A percentile compares a stretch with the other conserved stretches of the same genome.
These are phyloP conservation scores for Sporobolomyces pararoseus DNA, from an alignment of 768 basidiomycete genomes.

Conservation along the genomic window DNA sequence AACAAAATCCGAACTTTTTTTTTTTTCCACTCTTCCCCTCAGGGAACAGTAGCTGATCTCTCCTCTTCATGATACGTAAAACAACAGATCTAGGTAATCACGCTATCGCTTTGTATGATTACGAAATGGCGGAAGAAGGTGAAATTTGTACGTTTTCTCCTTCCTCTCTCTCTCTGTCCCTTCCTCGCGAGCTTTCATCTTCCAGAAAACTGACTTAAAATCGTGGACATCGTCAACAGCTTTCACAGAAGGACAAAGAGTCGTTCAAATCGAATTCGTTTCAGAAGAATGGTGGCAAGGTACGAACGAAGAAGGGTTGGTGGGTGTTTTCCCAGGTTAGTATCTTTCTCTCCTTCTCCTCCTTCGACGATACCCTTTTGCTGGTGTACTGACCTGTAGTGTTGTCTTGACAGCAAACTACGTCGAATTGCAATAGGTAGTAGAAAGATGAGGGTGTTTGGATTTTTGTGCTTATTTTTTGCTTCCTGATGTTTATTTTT, in stretches of 20 bases:
- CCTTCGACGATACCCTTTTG: too few species aligned
- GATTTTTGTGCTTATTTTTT: too few species aligned
- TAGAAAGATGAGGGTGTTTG: neutral
- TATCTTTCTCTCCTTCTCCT: too few species aligned
- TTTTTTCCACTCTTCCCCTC: neutral
- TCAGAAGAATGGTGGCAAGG: slow-evolving; percentile 92
- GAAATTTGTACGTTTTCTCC: slow-evolving; percentile 58
- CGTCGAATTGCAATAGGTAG: slow-evolving; percentile 12
- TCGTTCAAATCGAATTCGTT: slow-evolving; percentile 75
- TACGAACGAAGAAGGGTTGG: slow-evolving; percentile 65
- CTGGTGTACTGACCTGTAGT: too few species aligned
- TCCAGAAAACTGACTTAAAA: neutral
- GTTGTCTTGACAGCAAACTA: slow-evolving; percentile 10
- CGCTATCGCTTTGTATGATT: slow-evolving; percentile 66
- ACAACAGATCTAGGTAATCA: neutral
- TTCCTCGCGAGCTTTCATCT: neutral
- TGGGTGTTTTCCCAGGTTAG: slow-evolving; percentile 84
- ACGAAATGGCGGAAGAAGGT: slow-evolving; percentile 79
- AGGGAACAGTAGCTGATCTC: neutral
- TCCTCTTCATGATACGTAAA: too few species aligned
- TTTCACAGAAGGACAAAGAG: slow-evolving; percentile 72
- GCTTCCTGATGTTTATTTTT: too few species aligned
- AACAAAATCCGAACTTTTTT: neutral
- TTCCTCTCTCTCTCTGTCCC: neutral
- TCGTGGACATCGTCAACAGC: neutral